A percentile compares a stretch with the other conserved stretches of the same genome.
Evolutionary conservation across 352 stramenopile species (phyloP).

Genomic region (Pythium graminicola): DNA sequence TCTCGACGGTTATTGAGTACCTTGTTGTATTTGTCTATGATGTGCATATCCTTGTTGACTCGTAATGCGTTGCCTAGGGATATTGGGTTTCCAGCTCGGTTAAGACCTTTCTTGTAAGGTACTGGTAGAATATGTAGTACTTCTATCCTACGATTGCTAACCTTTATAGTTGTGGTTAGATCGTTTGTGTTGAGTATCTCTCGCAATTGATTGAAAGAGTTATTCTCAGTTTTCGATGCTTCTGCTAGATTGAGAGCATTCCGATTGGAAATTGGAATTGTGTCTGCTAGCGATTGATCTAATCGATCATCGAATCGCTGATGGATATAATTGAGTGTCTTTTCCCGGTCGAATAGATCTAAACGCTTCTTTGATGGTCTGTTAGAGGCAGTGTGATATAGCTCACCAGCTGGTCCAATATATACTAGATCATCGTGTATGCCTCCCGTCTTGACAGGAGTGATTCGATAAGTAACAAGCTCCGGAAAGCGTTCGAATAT

Average conservation of each 20-base stretch:
- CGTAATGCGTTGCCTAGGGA: not conserved
- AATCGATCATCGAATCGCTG: not conserved
- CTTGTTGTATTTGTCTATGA: not conserved
- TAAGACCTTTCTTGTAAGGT: slow-evolving; percentile 8
- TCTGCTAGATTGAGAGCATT: not conserved
- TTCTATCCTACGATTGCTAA: not conserved
- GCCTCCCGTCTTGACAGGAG: not conserved
- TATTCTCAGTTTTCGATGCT: not conserved
- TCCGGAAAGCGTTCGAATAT: not conserved
- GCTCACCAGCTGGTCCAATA: not conserved
- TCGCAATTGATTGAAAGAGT: not conserved
- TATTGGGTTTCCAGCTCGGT: slow-evolving; percentile 6
- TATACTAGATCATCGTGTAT: not conserved
- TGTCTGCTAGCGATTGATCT: not conserved
- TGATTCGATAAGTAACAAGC: not conserved
- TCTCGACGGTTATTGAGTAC: slow-evolving; percentile 1
- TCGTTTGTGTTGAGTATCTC: not conserved
- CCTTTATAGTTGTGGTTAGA: not conserved
- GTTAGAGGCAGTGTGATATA: not conserved
- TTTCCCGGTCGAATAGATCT: not conserved
- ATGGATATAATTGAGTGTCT: not conserved
- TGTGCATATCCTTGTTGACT: slow-evolving; percentile 3
- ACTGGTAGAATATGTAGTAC: not conserved
- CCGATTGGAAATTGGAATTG: not conserved
- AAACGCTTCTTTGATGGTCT: not conserved